Conservation (phyloP, 352 stramenopile species). For the Phytophthora pistaciae region DNA sequence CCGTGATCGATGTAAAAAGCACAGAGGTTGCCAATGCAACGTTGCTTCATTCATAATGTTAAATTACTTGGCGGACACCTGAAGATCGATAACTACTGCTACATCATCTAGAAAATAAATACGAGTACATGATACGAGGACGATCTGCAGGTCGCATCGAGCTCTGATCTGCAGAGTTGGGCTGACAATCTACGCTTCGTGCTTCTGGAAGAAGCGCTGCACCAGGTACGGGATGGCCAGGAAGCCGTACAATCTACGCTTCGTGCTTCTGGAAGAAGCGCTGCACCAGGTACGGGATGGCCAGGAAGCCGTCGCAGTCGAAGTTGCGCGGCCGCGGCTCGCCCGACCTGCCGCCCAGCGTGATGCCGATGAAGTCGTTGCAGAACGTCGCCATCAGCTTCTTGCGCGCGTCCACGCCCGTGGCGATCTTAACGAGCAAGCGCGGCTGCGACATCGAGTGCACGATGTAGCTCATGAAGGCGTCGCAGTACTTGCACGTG, state of each 20-base stretch:
- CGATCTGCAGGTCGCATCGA: neutral
- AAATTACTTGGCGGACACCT: neutral
- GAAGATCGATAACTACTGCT: slow-evolving; percentile 1
- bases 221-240: slow-evolving; percentile 55
- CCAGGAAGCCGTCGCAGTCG: slow-evolving; percentile 47
- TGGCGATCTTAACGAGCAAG: slow-evolving; percentile 53
- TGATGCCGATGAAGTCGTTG: slow-evolving; percentile 57
- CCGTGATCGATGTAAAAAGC: too few relatives aligned
- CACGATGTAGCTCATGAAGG: slow-evolving; percentile 64
- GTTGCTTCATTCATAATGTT: slow-evolving; percentile 1
- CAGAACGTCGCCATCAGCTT: slow-evolving; percentile 56
- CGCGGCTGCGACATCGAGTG: slow-evolving; percentile 59
- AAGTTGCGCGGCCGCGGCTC: slow-evolving; percentile 33
- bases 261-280: slow-evolving; percentile 48
- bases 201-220: slow-evolving; percentile 53
- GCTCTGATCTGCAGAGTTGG: neutral
- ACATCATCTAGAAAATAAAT: slow-evolving; percentile 29
- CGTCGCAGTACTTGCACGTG: slow-evolving; percentile 55
- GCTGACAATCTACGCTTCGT: slow-evolving; percentile 9
- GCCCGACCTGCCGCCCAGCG: slow-evolving; percentile 38
- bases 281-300: slow-evolving; percentile 54
- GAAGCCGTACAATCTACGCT: slow-evolving; percentile 33
- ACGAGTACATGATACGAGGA: slow-evolving; percentile 19
- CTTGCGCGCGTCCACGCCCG: slow-evolving; percentile 47
- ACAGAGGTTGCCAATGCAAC: neutral